phyloP scores from a whole-genome alignment of 2,329 filamentous ascomycete species.

The Penicillium olsonii region DNA sequence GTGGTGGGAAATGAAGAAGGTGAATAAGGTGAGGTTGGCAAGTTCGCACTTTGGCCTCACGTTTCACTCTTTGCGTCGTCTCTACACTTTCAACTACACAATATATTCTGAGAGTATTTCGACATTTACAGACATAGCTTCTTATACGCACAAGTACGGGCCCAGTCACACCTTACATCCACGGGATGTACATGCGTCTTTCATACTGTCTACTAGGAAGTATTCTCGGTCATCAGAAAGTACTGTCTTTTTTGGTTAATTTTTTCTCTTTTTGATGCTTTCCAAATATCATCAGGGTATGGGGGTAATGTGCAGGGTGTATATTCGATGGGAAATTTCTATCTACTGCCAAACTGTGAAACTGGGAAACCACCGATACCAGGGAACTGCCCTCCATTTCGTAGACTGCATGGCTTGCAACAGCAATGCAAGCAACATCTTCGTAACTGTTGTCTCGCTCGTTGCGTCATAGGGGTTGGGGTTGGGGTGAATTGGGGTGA shows the following conservation, averaged over 20 bases:
- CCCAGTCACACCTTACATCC: too few relatives aligned
- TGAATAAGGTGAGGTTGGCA: too few relatives aligned
- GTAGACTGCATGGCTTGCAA: constrained; percentile 27
- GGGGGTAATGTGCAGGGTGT: constrained; percentile 29
- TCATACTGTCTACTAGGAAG: too few relatives aligned
- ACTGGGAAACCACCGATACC: constrained; percentile 25
- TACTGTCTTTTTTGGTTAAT: neutral
- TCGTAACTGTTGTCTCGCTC: constrained; percentile 31
- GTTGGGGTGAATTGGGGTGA: constrained; percentile 11
- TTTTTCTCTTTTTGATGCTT: neutral
- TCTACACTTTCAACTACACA: too few relatives aligned
- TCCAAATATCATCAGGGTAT: constrained; percentile 7
- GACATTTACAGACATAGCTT: too few relatives aligned
- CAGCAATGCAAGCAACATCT: constrained; percentile 30
- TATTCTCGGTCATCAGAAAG: too few relatives aligned
- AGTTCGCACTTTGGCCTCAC: too few relatives aligned
- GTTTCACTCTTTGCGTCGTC: too few relatives aligned
- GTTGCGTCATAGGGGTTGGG: constrained; percentile 22
- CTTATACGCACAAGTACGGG: too few relatives aligned
- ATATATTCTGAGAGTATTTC: too few relatives aligned
- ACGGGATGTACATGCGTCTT: too few relatives aligned
- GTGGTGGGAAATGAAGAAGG: too few relatives aligned
- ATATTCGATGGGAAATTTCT: constrained; percentile 37
- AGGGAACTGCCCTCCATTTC: constrained; percentile 22
- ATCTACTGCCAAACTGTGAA: constrained; percentile 36